These are phyloP conservation scores for Rasamsonia emersonii DNA, from an alignment of 2,329 filamentous ascomycete genomes.

Conservation along the genomic window DNA sequence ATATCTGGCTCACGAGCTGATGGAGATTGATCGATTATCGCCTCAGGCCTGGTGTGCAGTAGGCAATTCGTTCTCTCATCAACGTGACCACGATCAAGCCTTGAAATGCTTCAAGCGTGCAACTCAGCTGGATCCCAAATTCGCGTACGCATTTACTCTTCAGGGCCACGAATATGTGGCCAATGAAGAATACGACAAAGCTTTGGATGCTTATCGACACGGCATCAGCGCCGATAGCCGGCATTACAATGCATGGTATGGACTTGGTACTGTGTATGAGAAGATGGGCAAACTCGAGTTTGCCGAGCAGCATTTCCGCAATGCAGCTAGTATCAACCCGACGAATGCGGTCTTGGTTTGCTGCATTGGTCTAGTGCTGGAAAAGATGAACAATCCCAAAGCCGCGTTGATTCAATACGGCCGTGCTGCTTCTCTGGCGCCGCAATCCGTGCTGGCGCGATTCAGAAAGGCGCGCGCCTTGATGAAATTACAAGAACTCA, in stretches of 20 bases:
- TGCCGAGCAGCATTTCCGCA: conserved; percentile 83
- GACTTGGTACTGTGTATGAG: conserved; percentile 71
- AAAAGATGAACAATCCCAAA: conserved; percentile 75
- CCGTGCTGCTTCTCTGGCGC: conserved; percentile 73
- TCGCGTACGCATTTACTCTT: conserved; percentile 91
- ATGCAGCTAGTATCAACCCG: conserved; percentile 81
- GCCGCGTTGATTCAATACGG: conserved; percentile 74
- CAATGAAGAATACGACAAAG: conserved; percentile 97
- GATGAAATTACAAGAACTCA: conserved; percentile 61
- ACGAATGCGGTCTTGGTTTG: conserved; percentile 88
- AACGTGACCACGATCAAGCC: conserved; percentile 88
- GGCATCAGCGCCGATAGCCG: conserved; percentile 78
- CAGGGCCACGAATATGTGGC: conserved; percentile 93
- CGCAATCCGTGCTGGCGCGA: conserved; percentile 69
- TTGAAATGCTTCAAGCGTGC: conserved; percentile 90
- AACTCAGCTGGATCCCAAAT: conserved; percentile 79
- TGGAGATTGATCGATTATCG: conserved; percentile 78
- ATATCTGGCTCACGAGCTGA: conserved; percentile 81
- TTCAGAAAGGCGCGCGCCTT: conserved; percentile 90
- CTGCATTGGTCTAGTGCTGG: conserved; percentile 81
- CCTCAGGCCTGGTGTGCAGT: conserved; percentile 94
- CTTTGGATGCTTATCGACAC: conserved; percentile 74
- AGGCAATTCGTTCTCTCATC: conserved; percentile 88
- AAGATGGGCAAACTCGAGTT: conserved; percentile 86
- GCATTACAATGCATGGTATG: conserved; percentile 99